Conservation (phyloP, 148 eudicot species). For the Vaccinium vitisidaea region DNA sequence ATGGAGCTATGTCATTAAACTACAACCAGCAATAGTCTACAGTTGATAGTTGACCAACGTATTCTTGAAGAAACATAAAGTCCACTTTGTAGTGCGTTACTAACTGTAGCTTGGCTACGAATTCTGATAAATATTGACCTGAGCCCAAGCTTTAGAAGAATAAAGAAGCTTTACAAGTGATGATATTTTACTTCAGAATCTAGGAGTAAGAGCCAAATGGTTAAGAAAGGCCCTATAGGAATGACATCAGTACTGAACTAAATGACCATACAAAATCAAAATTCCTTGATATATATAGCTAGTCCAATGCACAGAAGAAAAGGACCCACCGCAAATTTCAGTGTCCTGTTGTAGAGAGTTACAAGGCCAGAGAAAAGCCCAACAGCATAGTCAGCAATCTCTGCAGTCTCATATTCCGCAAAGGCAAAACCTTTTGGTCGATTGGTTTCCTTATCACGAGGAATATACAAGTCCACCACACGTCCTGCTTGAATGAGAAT, state of each 20-base stretch:
- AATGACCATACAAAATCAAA: neutral
- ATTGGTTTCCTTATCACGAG: constrained; percentile 89
- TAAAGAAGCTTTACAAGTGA: constrained; percentile 8
- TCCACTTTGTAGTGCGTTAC: neutral
- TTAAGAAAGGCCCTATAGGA: neutral
- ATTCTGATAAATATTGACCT: neutral
- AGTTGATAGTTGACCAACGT: neutral
- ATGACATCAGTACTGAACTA: neutral
- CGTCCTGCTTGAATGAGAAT: constrained; percentile 95
- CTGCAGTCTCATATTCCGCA: constrained; percentile 85
- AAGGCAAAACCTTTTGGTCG: constrained; percentile 86
- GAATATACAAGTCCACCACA: constrained; percentile 76
- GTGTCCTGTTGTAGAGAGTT: constrained; percentile 72
- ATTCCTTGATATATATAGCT: neutral
- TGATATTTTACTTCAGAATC: neutral
- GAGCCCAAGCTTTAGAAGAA: neutral
- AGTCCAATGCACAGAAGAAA: neutral
- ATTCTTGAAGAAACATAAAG: neutral
- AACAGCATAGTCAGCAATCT: constrained; percentile 89
- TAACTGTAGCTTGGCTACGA: neutral
- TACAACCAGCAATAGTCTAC: neutral
- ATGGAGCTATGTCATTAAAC: neutral
- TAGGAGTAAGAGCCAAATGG: neutral
- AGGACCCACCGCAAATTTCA: constrained; percentile 71
- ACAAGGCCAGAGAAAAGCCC: constrained; percentile 89